phyloP scores from a whole-genome alignment of 75 land plant genomes.

The Picea sitchensis region DNA sequence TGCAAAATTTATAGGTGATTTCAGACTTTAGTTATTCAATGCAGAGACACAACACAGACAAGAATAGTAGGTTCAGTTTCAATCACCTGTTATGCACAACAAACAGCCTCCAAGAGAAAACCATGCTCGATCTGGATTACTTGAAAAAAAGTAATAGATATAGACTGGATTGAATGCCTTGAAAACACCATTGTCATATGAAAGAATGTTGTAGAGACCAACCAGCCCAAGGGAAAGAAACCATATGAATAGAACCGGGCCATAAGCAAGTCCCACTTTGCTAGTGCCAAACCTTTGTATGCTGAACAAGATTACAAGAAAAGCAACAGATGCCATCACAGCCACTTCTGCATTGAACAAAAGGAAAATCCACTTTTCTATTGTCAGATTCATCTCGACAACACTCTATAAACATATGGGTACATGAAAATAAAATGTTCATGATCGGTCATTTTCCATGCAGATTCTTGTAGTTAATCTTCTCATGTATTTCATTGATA shows the following conservation, averaged over 20 bases:
- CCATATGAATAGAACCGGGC: slow-evolving; percentile 89
- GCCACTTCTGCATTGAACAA: slow-evolving; percentile 62
- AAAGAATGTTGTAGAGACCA: slow-evolving; percentile 83
- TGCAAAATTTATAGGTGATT: neutral
- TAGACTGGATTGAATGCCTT: slow-evolving; percentile 85
- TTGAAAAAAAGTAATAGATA: slow-evolving; percentile 68
- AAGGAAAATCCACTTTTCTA: neutral
- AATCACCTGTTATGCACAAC: slow-evolving; percentile 89
- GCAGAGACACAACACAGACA: neutral
- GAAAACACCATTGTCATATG: slow-evolving; percentile 59
- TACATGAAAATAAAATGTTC: neutral
- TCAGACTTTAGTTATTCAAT: neutral
- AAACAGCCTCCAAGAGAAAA: slow-evolving; percentile 89
- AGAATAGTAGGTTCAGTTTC: no score
- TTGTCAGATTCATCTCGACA: neutral
- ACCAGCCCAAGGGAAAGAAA: slow-evolving; percentile 79
- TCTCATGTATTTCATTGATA: neutral
- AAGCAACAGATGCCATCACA: slow-evolving; percentile 68
- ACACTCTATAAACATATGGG: neutral
- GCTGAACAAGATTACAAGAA: slow-evolving; percentile 80
- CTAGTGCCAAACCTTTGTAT: slow-evolving; percentile 91
- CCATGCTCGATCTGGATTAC: slow-evolving; percentile 77
- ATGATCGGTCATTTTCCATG: neutral
- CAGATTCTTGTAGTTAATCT: neutral
- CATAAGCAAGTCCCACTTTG: slow-evolving; percentile 77